phyloP scores from a whole-genome alignment of 192 early-diverging fungal species.

The Podochytrium sp. region DNA sequence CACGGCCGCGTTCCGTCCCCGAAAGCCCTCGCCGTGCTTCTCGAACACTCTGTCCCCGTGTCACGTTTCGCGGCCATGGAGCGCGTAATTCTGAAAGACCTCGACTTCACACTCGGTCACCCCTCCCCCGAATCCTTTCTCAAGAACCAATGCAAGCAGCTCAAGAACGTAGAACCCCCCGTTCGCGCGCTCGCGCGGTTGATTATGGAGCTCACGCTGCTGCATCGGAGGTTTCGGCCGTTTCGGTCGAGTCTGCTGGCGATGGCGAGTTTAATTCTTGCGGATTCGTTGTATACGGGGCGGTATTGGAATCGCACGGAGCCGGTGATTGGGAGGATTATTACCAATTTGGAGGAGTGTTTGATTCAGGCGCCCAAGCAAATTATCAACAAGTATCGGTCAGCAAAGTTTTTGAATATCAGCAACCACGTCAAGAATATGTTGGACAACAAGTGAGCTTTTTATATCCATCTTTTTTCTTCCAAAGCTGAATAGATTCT shows the following conservation, averaged over 20 bases:
- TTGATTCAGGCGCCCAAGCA: constrained; percentile 13
- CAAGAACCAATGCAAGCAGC: constrained; percentile 28
- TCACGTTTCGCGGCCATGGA: constrained; percentile 55
- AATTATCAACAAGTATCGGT: constrained; percentile 21
- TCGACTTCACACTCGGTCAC: constrained; percentile 50
- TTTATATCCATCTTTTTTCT: background rate
- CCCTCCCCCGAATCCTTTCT: constrained; percentile 57
- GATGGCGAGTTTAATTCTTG: constrained; percentile 37
- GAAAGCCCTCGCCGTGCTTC: constrained; percentile 46
- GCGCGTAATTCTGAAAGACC: constrained; percentile 44
- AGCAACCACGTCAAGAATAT: constrained; percentile 4
- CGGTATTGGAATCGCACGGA: constrained; percentile 4
- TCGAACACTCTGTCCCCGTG: constrained; percentile 42
- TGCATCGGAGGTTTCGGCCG: constrained; percentile 50
- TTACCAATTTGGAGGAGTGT: constrained; percentile 16
- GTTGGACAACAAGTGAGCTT: constrained; percentile 22
- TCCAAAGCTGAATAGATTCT: background rate
- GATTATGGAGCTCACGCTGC: constrained; percentile 52
- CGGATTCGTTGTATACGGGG: background rate
- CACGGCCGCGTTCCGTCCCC: constrained; percentile 62
- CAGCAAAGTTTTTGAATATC: constrained; percentile 12
- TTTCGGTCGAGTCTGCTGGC: constrained; percentile 49
- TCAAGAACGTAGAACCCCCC: constrained; percentile 16
- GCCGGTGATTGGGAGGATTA: background rate
- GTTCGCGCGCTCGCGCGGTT: constrained; percentile 52